These are phyloP conservation scores for Populus hybrid DNA, from an alignment of 441 rosid genomes.

Conservation along the genomic window DNA sequence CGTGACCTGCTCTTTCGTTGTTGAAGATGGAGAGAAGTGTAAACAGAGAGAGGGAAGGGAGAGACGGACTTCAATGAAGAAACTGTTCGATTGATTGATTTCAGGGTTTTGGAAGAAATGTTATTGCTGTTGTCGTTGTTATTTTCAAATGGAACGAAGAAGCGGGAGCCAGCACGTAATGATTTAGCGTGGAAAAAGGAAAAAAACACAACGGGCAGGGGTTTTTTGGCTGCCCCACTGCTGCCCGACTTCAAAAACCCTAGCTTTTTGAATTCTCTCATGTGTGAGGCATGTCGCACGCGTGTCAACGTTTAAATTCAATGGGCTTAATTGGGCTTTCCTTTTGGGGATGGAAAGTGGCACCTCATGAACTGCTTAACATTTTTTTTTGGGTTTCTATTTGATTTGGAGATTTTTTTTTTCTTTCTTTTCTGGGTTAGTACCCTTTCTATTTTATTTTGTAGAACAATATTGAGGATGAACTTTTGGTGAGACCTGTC, in stretches of 20 bases:
- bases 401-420: not conserved
- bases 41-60: not conserved
- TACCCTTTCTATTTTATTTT: slow-evolving; percentile 22
- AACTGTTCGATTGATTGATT: not conserved
- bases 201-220: slow-evolving; percentile 23
- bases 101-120: not conserved
- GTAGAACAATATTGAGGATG: not conserved
- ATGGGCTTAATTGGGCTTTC: not conserved
- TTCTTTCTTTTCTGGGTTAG: not conserved
- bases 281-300: slow-evolving; percentile 22
- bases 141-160: slow-evolving; percentile 42
- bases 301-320: not conserved
- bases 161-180: slow-evolving; percentile 40
- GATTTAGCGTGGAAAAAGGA: not conserved
- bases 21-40: not conserved
- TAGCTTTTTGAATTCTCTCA: slow-evolving; percentile 36
- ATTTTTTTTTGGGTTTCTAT: not conserved
- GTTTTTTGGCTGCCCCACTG: slow-evolving; percentile 17
- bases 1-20: not conserved
- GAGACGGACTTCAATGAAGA: not conserved
- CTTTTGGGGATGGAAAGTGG: not conserved
- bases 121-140: no score
- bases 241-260: slow-evolving; percentile 37
- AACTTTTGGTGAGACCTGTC: slow-evolving; percentile 17
- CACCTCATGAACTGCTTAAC: not conserved